These are phyloP conservation scores for Penicillium sumatraense DNA, from an alignment of 2,329 filamentous ascomycete species.

Conservation along the genomic window DNA sequence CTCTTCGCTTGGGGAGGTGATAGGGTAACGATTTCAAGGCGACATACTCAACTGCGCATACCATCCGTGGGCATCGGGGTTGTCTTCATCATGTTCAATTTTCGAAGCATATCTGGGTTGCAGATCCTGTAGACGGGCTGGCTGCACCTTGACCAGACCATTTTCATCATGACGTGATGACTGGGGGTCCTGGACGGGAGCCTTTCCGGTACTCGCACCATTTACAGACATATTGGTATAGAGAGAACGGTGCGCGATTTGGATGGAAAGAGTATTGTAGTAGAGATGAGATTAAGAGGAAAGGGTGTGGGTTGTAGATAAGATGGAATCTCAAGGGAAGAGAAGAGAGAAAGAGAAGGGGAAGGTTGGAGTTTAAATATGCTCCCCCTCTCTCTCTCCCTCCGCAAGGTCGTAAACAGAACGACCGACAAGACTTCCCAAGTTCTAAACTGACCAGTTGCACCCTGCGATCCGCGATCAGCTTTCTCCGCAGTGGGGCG, in stretches of 20 bases:
- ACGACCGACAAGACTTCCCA: too few relatives aligned
- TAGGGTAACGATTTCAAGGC: background rate
- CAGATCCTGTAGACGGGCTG: conserved; percentile 79
- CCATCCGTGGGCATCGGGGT: conserved; percentile 78
- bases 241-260: too few relatives aligned
- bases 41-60: conserved; percentile 82
- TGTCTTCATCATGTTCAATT: conserved; percentile 63
- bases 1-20: background rate
- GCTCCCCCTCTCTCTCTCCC: too few relatives aligned
- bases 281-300: background rate
- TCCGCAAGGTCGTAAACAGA: conserved; percentile 5
- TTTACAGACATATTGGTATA: conserved; percentile 33
- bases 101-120: conserved; percentile 78
- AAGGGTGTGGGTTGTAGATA: background rate
- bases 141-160: conserved; percentile 72
- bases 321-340: background rate
- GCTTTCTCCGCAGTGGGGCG: conserved; percentile 23
- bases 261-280: too few relatives aligned
- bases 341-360: background rate
- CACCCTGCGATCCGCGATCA: conserved; percentile 7
- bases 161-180: conserved; percentile 50
- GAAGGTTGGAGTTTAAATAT: conserved; percentile 13
- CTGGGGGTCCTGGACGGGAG: conserved; percentile 26
- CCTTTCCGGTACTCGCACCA: conserved; percentile 39
- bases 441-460: background rate